These are phyloP conservation scores for Paecilomyces variotii DNA, from an alignment of 2,329 filamentous ascomycete genomes.

Conservation along the genomic window DNA sequence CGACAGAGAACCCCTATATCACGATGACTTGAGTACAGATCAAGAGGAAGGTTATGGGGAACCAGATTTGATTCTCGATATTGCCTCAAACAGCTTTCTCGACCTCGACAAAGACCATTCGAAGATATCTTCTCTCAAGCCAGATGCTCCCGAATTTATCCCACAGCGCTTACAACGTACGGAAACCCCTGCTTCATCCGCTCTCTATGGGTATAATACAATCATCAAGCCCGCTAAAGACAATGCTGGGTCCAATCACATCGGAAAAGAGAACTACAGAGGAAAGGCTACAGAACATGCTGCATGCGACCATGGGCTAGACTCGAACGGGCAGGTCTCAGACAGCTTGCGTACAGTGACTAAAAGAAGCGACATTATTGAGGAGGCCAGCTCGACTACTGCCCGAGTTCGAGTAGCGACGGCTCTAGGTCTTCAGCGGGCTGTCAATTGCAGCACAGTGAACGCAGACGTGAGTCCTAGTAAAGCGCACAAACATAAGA, in stretches of 20 bases:
- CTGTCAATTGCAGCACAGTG: not conserved
- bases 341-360: not conserved
- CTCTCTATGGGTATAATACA: not conserved
- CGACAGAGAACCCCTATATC: not conserved
- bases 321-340: not conserved
- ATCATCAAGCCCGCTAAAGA: not conserved
- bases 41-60: not conserved
- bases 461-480: not conserved
- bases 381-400: not conserved
- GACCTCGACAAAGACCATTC: constrained; percentile 2
- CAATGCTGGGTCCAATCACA: not conserved
- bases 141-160: constrained; percentile 35
- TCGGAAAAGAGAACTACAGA: not conserved
- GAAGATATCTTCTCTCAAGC: constrained; percentile 19
- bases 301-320: not conserved
- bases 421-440: not conserved
- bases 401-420: not conserved
- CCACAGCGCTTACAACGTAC: constrained; percentile 10
- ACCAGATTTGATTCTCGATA: not conserved
- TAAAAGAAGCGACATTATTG: not conserved
- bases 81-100: constrained; percentile 5
- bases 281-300: not conserved
- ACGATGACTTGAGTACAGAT: not conserved
- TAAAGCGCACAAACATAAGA: constrained; percentile 4
- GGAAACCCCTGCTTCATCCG: not conserved